Evolutionary conservation across 495 filamentous ascomycete genomes (phyloP).

Genomic region (Chaetomium tenue): DNA sequence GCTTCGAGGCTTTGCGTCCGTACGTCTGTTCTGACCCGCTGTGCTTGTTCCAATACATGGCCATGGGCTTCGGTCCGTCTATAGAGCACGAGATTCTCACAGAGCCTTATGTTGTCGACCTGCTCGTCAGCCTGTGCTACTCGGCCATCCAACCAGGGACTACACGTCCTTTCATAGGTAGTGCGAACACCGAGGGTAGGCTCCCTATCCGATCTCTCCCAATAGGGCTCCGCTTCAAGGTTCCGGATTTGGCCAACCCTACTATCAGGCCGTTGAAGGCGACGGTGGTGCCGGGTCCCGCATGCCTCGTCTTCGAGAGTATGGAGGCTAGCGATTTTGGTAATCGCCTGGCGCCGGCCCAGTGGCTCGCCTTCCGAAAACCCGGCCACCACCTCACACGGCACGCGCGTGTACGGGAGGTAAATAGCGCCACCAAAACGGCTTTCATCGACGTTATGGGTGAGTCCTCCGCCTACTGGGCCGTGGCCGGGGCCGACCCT

Average conservation of each 20-base stretch:
- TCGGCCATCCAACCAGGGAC: slow-evolving; percentile 37
- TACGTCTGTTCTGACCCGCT: slow-evolving; percentile 81
- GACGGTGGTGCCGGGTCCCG: slow-evolving; percentile 11
- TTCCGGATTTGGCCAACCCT: slow-evolving; percentile 20
- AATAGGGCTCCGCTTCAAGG: slow-evolving; percentile 24
- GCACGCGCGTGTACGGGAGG: slow-evolving; percentile 12
- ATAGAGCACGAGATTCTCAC: slow-evolving; percentile 80
- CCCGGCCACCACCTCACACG: background rate
- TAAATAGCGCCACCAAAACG: background rate
- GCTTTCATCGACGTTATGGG: slow-evolving; percentile 17
- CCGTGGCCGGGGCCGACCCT: no score
- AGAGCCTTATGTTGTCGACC: slow-evolving; percentile 81
- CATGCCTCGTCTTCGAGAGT: slow-evolving; percentile 17
- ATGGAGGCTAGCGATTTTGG: background rate
- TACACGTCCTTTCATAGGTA: background rate
- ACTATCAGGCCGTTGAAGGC: background rate
- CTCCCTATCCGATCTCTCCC: slow-evolving; percentile 31
- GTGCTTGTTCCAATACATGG: slow-evolving; percentile 90
- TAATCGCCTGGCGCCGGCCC: background rate
- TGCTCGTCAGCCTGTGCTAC: slow-evolving; percentile 83
- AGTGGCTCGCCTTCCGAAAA: slow-evolving; percentile 28
- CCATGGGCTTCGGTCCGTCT: slow-evolving; percentile 78
- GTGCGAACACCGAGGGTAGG: background rate
- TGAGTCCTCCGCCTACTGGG: background rate
- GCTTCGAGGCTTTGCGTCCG: slow-evolving; percentile 84